A percentile compares a stretch with the other conserved stretches of the same genome.
Conservation (phyloP, 2,329 filamentous ascomycete genomes). For the Scorias spongiosa region DNA sequence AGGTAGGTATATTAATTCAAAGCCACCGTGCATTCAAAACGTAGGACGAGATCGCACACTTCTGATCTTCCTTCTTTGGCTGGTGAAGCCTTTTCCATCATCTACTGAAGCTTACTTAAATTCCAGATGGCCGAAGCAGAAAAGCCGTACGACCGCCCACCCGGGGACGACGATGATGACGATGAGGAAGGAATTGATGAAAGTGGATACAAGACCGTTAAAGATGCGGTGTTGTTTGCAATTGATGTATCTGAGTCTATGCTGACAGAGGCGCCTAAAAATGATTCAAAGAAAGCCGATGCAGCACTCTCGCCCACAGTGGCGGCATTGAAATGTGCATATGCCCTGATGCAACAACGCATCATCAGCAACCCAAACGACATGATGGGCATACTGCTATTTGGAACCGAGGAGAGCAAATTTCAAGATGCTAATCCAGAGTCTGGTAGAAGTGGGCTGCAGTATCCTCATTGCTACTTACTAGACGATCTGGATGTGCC, state of each 20-base stretch:
- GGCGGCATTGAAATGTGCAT: slow-evolving; percentile 85
- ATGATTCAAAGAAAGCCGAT: slow-evolving; percentile 59
- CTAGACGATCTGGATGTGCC: slow-evolving; percentile 80
- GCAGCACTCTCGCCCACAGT: slow-evolving; percentile 57
- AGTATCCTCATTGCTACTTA: slow-evolving; percentile 85
- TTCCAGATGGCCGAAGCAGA: not conserved
- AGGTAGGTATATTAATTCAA: not conserved
- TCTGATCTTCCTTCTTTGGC: too few relatives aligned
- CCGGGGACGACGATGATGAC: slow-evolving; percentile 42
- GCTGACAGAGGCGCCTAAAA: slow-evolving; percentile 50
- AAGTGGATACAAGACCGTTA: slow-evolving; percentile 69
- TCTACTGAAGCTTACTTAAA: too few relatives aligned
- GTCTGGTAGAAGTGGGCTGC: slow-evolving; percentile 36
- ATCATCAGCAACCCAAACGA: slow-evolving; percentile 95
- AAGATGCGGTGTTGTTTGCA: slow-evolving; percentile 95
- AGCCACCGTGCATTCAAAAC: not conserved
- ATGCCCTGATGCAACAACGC: slow-evolving; percentile 90
- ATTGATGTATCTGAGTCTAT: slow-evolving; percentile 85
- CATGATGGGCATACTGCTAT: slow-evolving; percentile 91
- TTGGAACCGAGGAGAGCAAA: slow-evolving; percentile 73
- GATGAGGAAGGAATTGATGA: slow-evolving; percentile 56
- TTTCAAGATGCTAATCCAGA: slow-evolving; percentile 53
- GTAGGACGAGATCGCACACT: too few relatives aligned
- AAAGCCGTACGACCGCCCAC: not conserved
- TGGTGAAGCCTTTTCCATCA: too few relatives aligned